Percentiles rank a stretch among this genome's conserved stretches.
phyloP scores from a whole-genome alignment of 2,329 filamentous ascomycete genomes.

The Aspergillus piperis region DNA sequence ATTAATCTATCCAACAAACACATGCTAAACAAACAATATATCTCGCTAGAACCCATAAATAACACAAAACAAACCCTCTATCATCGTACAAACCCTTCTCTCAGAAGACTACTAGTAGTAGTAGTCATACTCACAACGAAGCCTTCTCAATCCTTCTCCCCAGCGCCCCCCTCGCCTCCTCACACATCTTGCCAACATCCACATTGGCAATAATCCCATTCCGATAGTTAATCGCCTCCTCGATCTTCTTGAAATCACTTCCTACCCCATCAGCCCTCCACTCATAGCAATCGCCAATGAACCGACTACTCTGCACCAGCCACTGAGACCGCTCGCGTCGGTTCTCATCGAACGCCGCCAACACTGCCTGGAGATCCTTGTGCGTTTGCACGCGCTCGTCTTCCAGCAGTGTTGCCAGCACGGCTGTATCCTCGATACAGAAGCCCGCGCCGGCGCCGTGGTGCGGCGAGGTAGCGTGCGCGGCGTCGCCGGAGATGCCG shows the following conservation, averaged over 20 bases:
- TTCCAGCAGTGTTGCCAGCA: constrained; percentile 30
- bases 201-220: constrained; percentile 23
- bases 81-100: not conserved
- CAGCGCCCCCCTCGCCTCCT: constrained; percentile 26
- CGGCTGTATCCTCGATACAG: constrained; percentile 36
- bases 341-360: constrained; percentile 30
- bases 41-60: not conserved
- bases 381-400: constrained; percentile 24
- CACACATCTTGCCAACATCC: constrained; percentile 29
- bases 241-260: constrained; percentile 20
- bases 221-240: constrained; percentile 21
- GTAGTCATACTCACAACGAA: constrained; percentile 1
- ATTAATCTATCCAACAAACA: not conserved
- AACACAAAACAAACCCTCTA: not conserved
- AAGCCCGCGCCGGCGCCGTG: constrained; percentile 43
- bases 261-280: constrained; percentile 29
- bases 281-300: constrained; percentile 36
- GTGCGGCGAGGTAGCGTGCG: constrained; percentile 46
- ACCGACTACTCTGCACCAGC: constrained; percentile 38
- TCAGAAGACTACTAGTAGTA: too few species aligned
- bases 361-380: constrained; percentile 29
- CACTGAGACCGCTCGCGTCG: constrained; percentile 34
- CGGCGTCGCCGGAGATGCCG: constrained; percentile 43
- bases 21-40: not conserved
- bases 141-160: constrained; percentile 16